Conservation (phyloP, 2,329 filamentous ascomycete species). For the Colletotrichum ledebouriae region DNA sequence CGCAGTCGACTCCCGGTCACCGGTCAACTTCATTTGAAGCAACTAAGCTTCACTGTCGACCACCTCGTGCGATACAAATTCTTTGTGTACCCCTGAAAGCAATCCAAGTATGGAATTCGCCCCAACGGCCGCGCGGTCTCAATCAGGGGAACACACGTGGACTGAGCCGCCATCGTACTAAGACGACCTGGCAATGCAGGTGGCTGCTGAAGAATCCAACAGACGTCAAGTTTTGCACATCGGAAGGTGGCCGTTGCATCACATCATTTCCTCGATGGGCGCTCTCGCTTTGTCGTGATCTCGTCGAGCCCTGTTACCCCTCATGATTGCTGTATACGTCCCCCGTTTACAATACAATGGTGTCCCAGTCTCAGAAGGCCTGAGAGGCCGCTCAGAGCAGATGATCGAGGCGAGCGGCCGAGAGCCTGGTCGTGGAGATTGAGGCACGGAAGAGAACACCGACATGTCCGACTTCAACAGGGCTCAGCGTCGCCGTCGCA, state of each 20-base stretch:
- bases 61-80: neutral
- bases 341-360: too few species aligned
- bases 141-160: neutral
- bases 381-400: neutral
- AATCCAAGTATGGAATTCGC: neutral
- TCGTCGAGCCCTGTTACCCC: neutral
- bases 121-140: neutral
- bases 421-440: conserved; percentile 4
- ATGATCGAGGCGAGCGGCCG: neutral
- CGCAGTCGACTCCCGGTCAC: neutral
- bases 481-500: conserved; percentile 28
- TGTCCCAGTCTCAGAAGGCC: neutral
- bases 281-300: neutral
- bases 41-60: neutral
- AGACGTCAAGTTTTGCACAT: neutral
- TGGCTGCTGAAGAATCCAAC: neutral
- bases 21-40: neutral
- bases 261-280: neutral
- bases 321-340: neutral
- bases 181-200: neutral
- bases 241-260: too few species aligned
- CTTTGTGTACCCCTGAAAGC: neutral
- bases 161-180: neutral
- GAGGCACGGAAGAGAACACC: conserved; percentile 35
- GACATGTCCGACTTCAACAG: conserved; percentile 31